Conservation (phyloP, 2,329 filamentous ascomycete genomes). For the Neospermospora avenae region DNA sequence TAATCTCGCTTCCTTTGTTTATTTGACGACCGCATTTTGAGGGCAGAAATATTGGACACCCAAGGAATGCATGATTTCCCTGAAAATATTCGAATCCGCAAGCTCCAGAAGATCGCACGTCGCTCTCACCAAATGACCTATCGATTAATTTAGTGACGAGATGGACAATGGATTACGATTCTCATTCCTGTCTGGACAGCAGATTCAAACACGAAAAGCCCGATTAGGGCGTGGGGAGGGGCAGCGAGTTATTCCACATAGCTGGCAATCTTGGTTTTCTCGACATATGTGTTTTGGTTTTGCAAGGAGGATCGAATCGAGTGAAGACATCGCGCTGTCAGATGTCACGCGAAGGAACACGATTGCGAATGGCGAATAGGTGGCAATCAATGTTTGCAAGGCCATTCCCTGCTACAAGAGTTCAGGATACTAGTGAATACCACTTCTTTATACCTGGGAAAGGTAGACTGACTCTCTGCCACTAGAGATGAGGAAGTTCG, state of each 20-base stretch:
- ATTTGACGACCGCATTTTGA: not conserved
- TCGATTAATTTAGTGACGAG: not conserved
- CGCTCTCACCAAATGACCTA: not conserved
- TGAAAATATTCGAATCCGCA: not conserved
- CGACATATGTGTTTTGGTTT: not conserved
- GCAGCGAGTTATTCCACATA: not conserved
- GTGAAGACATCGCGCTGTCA: not conserved
- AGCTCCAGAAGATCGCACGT: not conserved
- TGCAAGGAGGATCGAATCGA: not conserved
- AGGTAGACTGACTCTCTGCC: too few relatives aligned
- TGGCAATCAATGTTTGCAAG: not conserved
- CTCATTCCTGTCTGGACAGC: not conserved
- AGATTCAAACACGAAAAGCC: not conserved
- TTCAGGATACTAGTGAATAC: too few relatives aligned
- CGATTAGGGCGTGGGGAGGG: not conserved
- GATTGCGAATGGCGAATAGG: not conserved
- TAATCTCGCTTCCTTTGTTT: not conserved
- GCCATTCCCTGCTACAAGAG: too few relatives aligned
- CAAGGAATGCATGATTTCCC: not conserved
- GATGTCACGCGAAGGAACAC: not conserved
- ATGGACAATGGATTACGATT: not conserved
- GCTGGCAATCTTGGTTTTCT: not conserved
- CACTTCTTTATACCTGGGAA: too few relatives aligned
- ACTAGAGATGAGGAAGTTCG: too few relatives aligned
- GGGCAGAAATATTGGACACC: not conserved